These are phyloP conservation scores for Epichloe brachyelytri DNA, from an alignment of 2,329 filamentous ascomycete species.

Conservation along the genomic window DNA sequence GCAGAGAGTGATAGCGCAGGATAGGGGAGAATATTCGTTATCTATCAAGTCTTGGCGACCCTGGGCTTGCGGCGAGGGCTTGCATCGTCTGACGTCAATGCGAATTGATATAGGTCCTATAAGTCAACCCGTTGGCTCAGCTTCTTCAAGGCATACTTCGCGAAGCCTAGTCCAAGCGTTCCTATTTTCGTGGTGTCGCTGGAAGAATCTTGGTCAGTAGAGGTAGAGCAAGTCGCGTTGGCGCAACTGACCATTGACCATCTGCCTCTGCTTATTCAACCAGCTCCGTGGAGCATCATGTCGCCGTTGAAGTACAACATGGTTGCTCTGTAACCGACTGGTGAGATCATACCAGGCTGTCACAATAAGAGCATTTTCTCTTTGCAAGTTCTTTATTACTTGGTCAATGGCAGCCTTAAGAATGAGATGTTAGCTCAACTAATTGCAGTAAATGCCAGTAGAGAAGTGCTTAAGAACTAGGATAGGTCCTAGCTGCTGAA, in stretches of 20 bases:
- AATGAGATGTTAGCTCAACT: not conserved
- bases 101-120: not conserved
- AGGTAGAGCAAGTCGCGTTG: constrained; percentile 30
- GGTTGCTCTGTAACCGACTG: constrained; percentile 68
- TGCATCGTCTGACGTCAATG: not conserved
- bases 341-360: constrained; percentile 82
- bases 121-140: not conserved
- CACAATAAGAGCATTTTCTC: constrained; percentile 66
- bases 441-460: not conserved
- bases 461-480: not conserved
- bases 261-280: constrained; percentile 69
- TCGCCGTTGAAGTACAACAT: constrained; percentile 62
- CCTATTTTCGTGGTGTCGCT: constrained; percentile 35
- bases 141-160: not conserved
- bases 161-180: constrained; percentile 20
- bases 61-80: not conserved
- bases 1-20: not conserved
- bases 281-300: constrained; percentile 68
- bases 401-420: constrained; percentile 37
- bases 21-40: not conserved
- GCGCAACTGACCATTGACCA: constrained; percentile 46
- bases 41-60: not conserved
- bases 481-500: not conserved
- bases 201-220: constrained; percentile 26
- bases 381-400: constrained; percentile 55